A percentile compares a stretch with the other conserved stretches of the same genome.
These are phyloP conservation scores for Senna tora DNA, from an alignment of 306 rosid genomes.

Conservation along the genomic window DNA sequence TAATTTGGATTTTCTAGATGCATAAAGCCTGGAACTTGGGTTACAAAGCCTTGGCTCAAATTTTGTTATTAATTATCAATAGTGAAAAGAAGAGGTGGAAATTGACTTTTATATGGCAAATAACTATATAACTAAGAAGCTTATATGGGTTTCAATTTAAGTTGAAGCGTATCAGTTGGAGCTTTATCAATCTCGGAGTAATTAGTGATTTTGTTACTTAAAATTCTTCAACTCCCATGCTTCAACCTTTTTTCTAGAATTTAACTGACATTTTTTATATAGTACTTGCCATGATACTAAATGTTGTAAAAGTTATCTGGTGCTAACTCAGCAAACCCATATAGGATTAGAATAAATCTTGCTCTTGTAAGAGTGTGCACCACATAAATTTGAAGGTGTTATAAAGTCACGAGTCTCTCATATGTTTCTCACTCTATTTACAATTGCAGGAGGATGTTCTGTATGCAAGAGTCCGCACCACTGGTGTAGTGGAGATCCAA, in stretches of 20 bases:
- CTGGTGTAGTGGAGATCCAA: conserved; percentile 97
- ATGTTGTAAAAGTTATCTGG: conserved; percentile 9
- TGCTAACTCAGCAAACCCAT: neutral
- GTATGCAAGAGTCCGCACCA: conserved; percentile 93
- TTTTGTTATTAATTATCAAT: conserved; percentile 1
- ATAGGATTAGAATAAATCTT: neutral
- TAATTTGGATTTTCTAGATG: conserved; percentile 10
- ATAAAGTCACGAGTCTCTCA: conserved; percentile 1
- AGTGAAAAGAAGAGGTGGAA: neutral
- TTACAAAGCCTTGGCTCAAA: neutral
- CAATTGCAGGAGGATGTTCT: conserved; percentile 87
- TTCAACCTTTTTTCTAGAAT: conserved; percentile 26
- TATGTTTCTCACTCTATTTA: conserved; percentile 35
- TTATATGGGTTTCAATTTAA: conserved; percentile 8
- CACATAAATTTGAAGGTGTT: conserved; percentile 24
- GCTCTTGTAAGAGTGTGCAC: neutral
- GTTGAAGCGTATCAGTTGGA: neutral
- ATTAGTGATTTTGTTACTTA: neutral
- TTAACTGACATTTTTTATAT: neutral
- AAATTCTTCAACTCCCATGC: neutral
- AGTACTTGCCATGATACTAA: neutral
- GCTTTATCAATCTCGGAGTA: neutral
- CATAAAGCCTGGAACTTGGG: neutral
- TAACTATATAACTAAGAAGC: neutral
- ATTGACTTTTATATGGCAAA: neutral